Evolutionary conservation across 2,329 filamentous ascomycete genomes (phyloP).

Genomic region (Graphiopsis chlorocephala): DNA sequence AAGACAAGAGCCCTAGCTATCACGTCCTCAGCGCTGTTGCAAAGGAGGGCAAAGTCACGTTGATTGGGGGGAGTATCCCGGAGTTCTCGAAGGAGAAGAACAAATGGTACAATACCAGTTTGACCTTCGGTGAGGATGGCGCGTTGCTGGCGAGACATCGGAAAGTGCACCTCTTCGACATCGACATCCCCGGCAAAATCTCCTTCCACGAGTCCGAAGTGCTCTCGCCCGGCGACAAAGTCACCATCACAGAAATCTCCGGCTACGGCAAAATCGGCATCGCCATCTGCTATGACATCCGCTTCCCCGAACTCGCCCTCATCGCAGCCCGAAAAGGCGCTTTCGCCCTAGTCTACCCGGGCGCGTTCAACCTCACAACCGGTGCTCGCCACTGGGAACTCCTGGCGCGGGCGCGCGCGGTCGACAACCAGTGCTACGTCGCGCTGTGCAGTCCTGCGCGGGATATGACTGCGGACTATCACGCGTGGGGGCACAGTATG

Average conservation of each 20-base stretch:
- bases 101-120: conserved; percentile 84
- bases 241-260: conserved; percentile 82
- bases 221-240: conserved; percentile 75
- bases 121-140: conserved; percentile 78
- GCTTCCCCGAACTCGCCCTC: conserved; percentile 90
- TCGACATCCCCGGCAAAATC: conserved; percentile 94
- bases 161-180: conserved; percentile 96
- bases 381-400: conserved; percentile 90
- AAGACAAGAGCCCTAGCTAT: conserved; percentile 74
- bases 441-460: conserved; percentile 88
- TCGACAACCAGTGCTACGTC: conserved; percentile 94
- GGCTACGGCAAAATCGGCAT: conserved; percentile 84
- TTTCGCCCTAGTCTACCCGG: conserved; percentile 87
- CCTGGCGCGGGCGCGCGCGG: conserved; percentile 74
- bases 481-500: conserved; percentile 90
- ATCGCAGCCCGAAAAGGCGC: conserved; percentile 82
- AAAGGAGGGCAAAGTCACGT: conserved; percentile 71
- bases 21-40: conserved; percentile 80
- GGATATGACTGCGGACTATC: conserved; percentile 72
- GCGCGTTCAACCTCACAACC: conserved; percentile 95
- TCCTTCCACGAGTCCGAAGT: conserved; percentile 88
- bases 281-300: conserved; percentile 96
- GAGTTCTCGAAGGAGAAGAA: conserved; percentile 67
- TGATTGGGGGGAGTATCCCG: conserved; percentile 90
- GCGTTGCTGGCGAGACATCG: conserved; percentile 81